Evolutionary conservation across 345 rosid species (phyloP).

Genomic region (Citrus medica): DNA sequence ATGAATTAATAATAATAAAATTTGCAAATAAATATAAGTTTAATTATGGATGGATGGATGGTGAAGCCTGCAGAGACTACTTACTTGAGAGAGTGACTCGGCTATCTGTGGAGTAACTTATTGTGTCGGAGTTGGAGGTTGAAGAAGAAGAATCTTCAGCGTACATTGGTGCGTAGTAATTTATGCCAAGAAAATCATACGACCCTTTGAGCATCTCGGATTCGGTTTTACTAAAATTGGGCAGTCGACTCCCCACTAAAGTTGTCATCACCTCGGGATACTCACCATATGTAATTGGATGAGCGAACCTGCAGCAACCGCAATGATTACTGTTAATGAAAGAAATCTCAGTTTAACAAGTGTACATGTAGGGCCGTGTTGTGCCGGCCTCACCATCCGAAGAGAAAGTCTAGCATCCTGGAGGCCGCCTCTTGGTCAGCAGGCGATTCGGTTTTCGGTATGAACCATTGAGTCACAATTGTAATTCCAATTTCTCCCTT

Average conservation of each 20-base stretch:
- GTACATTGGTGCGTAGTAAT: conserved; percentile 18
- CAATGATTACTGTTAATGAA: too few relatives aligned
- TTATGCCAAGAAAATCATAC: conserved; percentile 9
- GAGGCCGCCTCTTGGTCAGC: neutral
- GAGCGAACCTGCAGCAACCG: conserved; percentile 28
- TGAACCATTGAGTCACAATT: conserved; percentile 30
- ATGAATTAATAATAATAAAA: too few relatives aligned
- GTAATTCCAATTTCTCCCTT: conserved; percentile 46
- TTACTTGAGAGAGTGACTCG: neutral
- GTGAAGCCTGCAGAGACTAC: neutral
- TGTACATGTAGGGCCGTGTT: too few relatives aligned
- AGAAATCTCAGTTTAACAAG: too few relatives aligned
- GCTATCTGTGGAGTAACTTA: neutral
- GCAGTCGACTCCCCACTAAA: conserved; percentile 44
- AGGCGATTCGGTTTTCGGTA: conserved; percentile 22
- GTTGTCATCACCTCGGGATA: conserved; percentile 41
- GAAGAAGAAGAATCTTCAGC: neutral
- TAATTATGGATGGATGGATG: too few relatives aligned
- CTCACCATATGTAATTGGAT: conserved; percentile 50
- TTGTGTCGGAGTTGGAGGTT: neutral
- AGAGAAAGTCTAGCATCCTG: conserved; percentile 7
- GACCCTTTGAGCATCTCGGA: conserved; percentile 51
- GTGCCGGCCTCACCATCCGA: conserved; percentile 3
- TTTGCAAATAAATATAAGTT: too few relatives aligned
- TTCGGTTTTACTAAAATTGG: conserved; percentile 41